Percentiles rank a stretch among this genome's conserved stretches.
phyloP scores from a whole-genome alignment of 2,329 filamentous ascomycete species.

The Macroventuria anomochaeta region DNA sequence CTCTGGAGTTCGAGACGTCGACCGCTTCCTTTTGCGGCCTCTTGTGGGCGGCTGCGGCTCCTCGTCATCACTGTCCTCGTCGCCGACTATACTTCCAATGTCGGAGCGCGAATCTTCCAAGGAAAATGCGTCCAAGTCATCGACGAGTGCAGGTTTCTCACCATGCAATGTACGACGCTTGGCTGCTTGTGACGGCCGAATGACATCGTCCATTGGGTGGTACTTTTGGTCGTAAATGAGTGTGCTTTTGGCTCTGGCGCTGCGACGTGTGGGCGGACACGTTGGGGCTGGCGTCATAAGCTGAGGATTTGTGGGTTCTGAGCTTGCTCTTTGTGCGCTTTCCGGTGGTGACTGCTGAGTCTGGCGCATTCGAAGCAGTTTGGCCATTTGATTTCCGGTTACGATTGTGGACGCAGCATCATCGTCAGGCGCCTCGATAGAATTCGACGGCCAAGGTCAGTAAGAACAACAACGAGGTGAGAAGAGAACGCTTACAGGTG shows the following conservation, averaged over 20 bases:
- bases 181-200: conserved; percentile 36
- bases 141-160: conserved; percentile 3
- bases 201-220: conserved; percentile 43
- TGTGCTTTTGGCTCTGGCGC: conserved; percentile 18
- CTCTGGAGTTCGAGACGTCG: background rate
- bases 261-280: conserved; percentile 1
- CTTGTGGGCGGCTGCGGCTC: conserved; percentile 3
- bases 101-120: conserved; percentile 9
- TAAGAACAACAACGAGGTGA: background rate
- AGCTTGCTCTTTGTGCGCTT: background rate
- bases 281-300: background rate
- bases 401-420: background rate
- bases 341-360: background rate
- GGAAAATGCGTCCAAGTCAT: conserved; percentile 3
- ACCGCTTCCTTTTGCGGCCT: conserved; percentile 19
- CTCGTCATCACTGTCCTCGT: conserved; percentile 15
- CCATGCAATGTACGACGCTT: conserved; percentile 36
- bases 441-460: background rate
- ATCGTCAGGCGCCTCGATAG: background rate
- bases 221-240: conserved; percentile 43
- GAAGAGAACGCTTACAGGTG: background rate
- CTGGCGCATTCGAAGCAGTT: background rate
- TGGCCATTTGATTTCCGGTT: background rate
- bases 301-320: background rate
- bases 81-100: background rate